Base-by-base conservation (phyloP, 768 basidiomycete species). In the Boletellus ananas region DNA sequence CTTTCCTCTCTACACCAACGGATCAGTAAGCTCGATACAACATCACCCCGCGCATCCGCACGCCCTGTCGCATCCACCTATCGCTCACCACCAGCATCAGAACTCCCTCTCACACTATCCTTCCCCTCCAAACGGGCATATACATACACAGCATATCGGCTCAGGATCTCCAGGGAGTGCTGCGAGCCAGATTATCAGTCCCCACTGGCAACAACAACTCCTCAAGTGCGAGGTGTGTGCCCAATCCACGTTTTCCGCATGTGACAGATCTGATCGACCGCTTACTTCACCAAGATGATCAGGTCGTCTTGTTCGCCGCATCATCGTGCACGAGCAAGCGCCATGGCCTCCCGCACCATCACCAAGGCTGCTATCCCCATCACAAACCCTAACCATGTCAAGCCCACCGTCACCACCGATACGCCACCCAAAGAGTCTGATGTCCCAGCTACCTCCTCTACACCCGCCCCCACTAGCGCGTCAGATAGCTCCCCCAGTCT, bases 291-390 rank as follows among this genome's bases (percentile, higher is more conserved):
- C 49, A 49, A 94, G 90, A 83, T 90, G 73, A 82, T 88, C 54
- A 85, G 95, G 60, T 80, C 84, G 31, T 85, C 90, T 21, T 84
- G 87, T 50, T 87, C 90, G 3, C 91, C 93, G 0, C 94, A 97
- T 67, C 94, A 96, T 64, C 85, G 95, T 47, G 96, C 96, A 12
- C 80, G 94, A 42, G 87, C 92, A n/a, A 94, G 88, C 52, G 94
- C 94, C 43, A 86, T 97, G 79, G 90, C 93, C 33, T 87, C 90
- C 17, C 83, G 96, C 41, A 88, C 87, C 14, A 80, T 88, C 52
- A 75, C 89, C 36, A 94, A 92, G 71, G 81, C 89, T 27, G 90
- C 91, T 35, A 89, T 96, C 53, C 83, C 90, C 39, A 97, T 95
- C 67, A 87, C 89, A 50, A 91, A 97, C 68, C 94, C 94, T 17